Conservation (phyloP, 495 filamentous ascomycete species). For the Lentithecium fluviatile region DNA sequence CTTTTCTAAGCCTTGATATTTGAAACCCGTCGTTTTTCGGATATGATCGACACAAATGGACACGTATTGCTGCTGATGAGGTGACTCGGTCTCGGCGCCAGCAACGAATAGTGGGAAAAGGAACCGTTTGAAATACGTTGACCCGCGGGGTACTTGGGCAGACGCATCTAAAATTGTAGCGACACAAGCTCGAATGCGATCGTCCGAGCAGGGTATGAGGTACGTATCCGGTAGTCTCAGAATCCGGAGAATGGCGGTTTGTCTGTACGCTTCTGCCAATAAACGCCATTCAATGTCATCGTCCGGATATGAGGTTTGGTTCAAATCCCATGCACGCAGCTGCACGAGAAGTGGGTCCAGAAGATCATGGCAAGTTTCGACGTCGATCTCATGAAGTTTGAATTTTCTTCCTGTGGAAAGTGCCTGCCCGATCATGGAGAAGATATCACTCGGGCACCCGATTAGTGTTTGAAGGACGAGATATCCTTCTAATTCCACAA, state of each 20-base stretch:
- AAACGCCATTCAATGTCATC: neutral
- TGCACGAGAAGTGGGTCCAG: neutral
- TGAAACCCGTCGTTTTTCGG: slow-evolving; percentile 6
- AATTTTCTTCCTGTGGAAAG: neutral
- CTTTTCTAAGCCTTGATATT: neutral
- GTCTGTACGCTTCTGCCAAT: neutral
- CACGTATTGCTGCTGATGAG: slow-evolving; percentile 10
- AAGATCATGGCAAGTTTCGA: neutral
- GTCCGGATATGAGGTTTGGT: neutral
- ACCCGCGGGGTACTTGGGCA: neutral
- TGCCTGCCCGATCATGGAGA: neutral
- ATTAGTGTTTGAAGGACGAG: slow-evolving; percentile 1
- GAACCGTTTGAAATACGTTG: slow-evolving; percentile 6
- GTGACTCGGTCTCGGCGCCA: slow-evolving; percentile 6
- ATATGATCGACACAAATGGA: slow-evolving; percentile 5
- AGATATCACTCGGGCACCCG: slow-evolving; percentile 3
- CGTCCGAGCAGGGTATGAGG: slow-evolving; percentile 6
- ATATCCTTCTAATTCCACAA: neutral
- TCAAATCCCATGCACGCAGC: neutral
- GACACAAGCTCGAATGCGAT: neutral
- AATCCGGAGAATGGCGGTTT: slow-evolving; percentile 3
- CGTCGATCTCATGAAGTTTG: neutral
- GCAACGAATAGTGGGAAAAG: slow-evolving; percentile 11
- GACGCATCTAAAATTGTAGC: neutral
- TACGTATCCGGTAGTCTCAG: slow-evolving; percentile 6